Conservation (phyloP, 164 flowering plant species). For the Protea cynaroides region DNA sequence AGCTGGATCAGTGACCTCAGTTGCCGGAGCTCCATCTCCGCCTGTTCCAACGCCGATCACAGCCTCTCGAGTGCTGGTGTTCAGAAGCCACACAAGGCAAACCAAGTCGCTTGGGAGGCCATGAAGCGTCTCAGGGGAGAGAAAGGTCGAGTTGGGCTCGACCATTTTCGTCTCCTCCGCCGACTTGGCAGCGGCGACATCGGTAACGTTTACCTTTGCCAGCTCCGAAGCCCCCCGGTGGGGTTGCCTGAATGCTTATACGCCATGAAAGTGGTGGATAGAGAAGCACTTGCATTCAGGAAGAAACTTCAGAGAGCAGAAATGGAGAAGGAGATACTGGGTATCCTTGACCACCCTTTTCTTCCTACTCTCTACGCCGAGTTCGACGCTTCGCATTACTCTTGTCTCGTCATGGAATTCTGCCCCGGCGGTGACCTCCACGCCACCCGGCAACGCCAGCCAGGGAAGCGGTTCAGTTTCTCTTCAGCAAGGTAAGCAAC, state of each 20-base stretch:
- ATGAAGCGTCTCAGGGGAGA: conserved; percentile 40
- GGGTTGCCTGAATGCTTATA: conserved; percentile 49
- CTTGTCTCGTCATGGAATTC: conserved; percentile 85
- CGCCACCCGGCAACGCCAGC: conserved; percentile 55
- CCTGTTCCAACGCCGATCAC: conserved; percentile 23
- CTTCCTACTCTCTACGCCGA: conserved; percentile 75
- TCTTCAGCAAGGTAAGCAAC: conserved; percentile 63
- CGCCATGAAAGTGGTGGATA: conserved; percentile 90
- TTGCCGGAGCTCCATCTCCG: conserved; percentile 55
- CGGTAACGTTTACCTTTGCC: conserved; percentile 77
- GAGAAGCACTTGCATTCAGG: conserved; percentile 62
- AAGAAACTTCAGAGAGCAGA: conserved; percentile 77
- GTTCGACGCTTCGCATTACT: conserved; percentile 77
- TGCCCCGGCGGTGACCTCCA: conserved; percentile 90
- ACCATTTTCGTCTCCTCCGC: conserved; percentile 61
- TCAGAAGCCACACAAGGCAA: conserved; percentile 74
- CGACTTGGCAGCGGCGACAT: conserved; percentile 75
- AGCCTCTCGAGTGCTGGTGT: too few relatives aligned
- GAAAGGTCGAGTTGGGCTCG: conserved; percentile 49
- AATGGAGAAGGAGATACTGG: conserved; percentile 73
- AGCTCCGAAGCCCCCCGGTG: conserved; percentile 45
- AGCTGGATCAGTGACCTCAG: conserved; percentile 67
- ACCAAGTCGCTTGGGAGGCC: conserved; percentile 78
- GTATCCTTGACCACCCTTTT: conserved; percentile 83
- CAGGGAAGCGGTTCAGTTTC: conserved; percentile 44